phyloP scores from a whole-genome alignment of 2,329 filamentous ascomycete species.

The Ceratocystis lukuohia region DNA sequence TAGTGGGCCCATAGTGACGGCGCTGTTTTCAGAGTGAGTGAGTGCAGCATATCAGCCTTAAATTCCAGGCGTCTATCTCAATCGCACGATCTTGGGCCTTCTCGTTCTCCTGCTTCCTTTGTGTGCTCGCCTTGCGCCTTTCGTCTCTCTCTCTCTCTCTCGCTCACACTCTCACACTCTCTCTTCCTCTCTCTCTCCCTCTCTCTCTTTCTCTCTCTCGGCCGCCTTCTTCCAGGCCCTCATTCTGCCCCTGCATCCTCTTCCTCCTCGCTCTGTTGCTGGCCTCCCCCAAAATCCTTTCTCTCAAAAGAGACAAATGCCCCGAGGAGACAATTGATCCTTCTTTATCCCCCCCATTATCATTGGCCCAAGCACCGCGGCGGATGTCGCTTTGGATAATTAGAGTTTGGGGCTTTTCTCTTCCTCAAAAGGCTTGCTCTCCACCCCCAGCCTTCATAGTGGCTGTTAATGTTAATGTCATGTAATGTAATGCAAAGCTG shows the following conservation, averaged over 20 bases:
- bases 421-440: too few relatives aligned
- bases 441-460: too few relatives aligned
- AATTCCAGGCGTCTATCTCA: too few relatives aligned
- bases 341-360: background rate
- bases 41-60: background rate
- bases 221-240: too few relatives aligned
- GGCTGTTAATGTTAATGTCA: too few relatives aligned
- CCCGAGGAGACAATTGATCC: slow-evolving; percentile 4
- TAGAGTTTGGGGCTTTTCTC: background rate
- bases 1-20: background rate
- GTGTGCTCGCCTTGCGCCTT: background rate
- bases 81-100: background rate
- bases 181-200: background rate
- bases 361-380: background rate
- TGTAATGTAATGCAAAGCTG: too few relatives aligned
- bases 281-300: background rate
- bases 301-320: slow-evolving; percentile 6
- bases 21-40: background rate
- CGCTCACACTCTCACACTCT: background rate
- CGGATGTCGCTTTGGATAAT: background rate
- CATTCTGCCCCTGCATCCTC: background rate
- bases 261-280: background rate
- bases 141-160: background rate
- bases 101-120: background rate
- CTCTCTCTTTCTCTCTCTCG: too few relatives aligned